These are phyloP conservation scores for Saccharum hybrid DNA, from an alignment of 202 grass and related monocot species.

Conservation along the genomic window DNA sequence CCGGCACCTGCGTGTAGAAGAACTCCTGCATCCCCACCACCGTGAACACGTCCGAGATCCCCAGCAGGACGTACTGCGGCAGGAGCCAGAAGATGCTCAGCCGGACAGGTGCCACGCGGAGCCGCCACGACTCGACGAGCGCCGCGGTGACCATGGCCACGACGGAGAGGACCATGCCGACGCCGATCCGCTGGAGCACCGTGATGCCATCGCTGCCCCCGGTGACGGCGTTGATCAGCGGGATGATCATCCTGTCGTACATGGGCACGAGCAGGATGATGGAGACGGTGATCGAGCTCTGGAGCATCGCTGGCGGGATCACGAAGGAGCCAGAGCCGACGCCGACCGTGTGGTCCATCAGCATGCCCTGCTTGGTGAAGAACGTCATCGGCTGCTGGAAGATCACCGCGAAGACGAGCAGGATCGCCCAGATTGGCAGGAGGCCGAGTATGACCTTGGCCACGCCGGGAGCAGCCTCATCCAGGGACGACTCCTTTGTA, in stretches of 20 bases:
- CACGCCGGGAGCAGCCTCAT: conserved; percentile 47
- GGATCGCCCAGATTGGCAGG: conserved; percentile 72
- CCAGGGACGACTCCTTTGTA: background rate
- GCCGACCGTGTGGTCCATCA: conserved; percentile 71
- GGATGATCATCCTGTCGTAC: conserved; percentile 71
- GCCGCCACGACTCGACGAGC: conserved; percentile 58
- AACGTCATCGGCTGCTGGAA: conserved; percentile 92
- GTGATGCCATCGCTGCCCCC: conserved; percentile 59
- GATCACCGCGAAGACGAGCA: conserved; percentile 89
- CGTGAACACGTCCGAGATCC: conserved; percentile 78
- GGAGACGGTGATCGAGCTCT: conserved; percentile 75
- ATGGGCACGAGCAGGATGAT: conserved; percentile 90
- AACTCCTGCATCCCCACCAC: conserved; percentile 94
- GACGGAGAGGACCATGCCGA: conserved; percentile 78
- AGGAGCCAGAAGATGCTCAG: conserved; percentile 74
- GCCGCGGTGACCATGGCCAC: conserved; percentile 67
- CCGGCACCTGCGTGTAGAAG: conserved; percentile 86
- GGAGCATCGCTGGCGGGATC: conserved; percentile 86
- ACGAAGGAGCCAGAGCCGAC: conserved; percentile 33
- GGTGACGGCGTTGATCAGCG: conserved; percentile 49
- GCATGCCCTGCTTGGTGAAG: conserved; percentile 89
- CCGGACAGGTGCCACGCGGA: background rate
- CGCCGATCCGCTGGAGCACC: conserved; percentile 85
- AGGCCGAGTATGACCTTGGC: conserved; percentile 59
- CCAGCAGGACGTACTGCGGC: conserved; percentile 84